phyloP scores from a whole-genome alignment of 1,284 basidiomycete species.

The Naganishia liquefaciens region DNA sequence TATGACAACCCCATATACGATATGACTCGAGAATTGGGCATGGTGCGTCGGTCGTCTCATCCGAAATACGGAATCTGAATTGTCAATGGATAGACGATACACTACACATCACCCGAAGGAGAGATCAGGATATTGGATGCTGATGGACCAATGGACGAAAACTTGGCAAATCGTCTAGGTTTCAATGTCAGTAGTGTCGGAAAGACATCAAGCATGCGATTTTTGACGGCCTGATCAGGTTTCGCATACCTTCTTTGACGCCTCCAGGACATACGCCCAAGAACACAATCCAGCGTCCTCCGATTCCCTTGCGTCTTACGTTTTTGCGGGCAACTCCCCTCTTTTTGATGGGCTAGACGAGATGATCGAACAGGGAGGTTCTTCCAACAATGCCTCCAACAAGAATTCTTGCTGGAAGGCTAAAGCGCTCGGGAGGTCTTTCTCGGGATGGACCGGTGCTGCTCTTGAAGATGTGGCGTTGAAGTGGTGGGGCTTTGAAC shows the following conservation, averaged over 20 bases:
- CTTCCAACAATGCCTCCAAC: neutral
- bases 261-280: constrained; percentile 31
- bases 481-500: constrained; percentile 48
- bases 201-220: too few relatives aligned
- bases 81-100: neutral
- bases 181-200: constrained; percentile 6
- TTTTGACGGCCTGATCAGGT: constrained; percentile 1
- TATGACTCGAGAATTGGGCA: constrained; percentile 33
- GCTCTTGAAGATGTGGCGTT: constrained; percentile 46
- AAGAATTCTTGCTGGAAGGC: constrained; percentile 30
- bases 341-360: constrained; percentile 35
- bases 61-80: neutral
- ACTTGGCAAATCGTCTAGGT: constrained; percentile 17
- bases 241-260: constrained; percentile 33
- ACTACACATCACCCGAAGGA: constrained; percentile 23
- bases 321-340: constrained; percentile 33
- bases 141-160: constrained; percentile 14
- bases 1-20: constrained; percentile 39
- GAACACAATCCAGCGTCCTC: constrained; percentile 22
- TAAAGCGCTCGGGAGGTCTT: constrained; percentile 28
- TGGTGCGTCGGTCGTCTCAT: constrained; percentile 29
- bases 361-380: neutral
- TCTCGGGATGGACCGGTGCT: constrained; percentile 43
- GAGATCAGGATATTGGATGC: constrained; percentile 22
- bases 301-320: constrained; percentile 27